Evolutionary conservation across 2,329 filamentous ascomycete genomes (phyloP), one percentile per base, ranked within the genome.

Genomic region (Meredithiella fracta): DNA sequence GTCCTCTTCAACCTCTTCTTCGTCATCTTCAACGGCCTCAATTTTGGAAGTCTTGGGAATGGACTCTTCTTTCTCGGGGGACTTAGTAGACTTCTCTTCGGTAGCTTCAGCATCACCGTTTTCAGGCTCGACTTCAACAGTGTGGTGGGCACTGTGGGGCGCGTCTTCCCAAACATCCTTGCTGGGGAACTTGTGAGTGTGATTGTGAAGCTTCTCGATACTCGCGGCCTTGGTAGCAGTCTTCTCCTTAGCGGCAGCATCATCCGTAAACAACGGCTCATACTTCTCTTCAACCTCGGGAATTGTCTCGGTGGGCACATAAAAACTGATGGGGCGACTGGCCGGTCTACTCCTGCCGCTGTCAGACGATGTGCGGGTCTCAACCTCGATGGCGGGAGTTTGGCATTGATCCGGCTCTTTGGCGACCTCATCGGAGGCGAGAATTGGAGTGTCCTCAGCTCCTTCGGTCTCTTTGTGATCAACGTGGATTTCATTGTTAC

Each of bases 161-260:
- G 88, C 84, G 67, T 98, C 94, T 70, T 98, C 92, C 92, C 92
- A 98, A 42, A 97, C 80, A 66, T 98, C 92, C 66, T 90, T 85
- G 67, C 90, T 96, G 1, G 92, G 92, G 68, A 98, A 98, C 60
- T 77, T 69, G 59, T 84, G 83, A 60, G 80, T 78, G 59, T 76
- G 71, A 60, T 66, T 65, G 31, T 55, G 44, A 44, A 67, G 65
- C 50, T 64, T 56, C 40, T 70, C 63, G 7, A 66, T 63, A 31
- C 66, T 65, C 17, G 70, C 66, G 57, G 70, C 67, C 17, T 63
- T 61, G 20, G 65, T 61, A 25, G 75, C 69, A 55, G 75, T 71
- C 56, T 80, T 77, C 2, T n/a, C n/a, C n/a, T 77, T 75, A 15
- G 90, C 34, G 3, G 44, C 52, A 37, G 17, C 57, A 34, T 59